These are phyloP conservation scores for Sideroxylon spinosum DNA, from an alignment of 179 eudicot genomes.

Conservation along the genomic window DNA sequence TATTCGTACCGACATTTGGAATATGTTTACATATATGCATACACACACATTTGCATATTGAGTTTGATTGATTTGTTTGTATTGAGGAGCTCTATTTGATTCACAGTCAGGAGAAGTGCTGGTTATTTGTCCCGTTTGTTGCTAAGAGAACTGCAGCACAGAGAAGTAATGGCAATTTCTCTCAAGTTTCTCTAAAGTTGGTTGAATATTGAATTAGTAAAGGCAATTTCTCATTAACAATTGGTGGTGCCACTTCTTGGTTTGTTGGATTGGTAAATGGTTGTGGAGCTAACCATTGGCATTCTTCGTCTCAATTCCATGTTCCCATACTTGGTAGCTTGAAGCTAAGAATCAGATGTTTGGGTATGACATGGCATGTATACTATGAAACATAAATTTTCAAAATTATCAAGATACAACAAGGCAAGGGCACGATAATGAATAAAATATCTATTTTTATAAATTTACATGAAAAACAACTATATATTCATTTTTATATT, in stretches of 20 bases:
- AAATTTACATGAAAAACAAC: no score
- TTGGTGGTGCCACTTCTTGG: neutral
- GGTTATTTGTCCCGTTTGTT: neutral
- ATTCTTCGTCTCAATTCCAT: no score
- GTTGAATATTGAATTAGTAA: neutral
- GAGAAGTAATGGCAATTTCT: neutral
- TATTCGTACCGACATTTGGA: no score
- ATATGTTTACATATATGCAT: neutral
- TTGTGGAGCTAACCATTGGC: neutral
- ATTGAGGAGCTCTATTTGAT: neutral
- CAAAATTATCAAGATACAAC: no score
- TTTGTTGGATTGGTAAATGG: neutral
- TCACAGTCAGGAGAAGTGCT: neutral
- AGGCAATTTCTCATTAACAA: neutral
- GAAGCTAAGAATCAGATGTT: no score
- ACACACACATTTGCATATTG: neutral
- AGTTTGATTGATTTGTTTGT: neutral
- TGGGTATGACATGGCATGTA: no score
- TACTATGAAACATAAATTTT: no score
- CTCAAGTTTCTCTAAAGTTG: no score
- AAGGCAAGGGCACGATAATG: no score
- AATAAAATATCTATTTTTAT: no score
- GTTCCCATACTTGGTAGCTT: neutral
- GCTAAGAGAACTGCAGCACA: neutral
- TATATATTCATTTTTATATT: no score